These are phyloP conservation scores for Rhynchospora tenuis DNA, from an alignment of 176 grass and related monocot genomes.

Conservation along the genomic window DNA sequence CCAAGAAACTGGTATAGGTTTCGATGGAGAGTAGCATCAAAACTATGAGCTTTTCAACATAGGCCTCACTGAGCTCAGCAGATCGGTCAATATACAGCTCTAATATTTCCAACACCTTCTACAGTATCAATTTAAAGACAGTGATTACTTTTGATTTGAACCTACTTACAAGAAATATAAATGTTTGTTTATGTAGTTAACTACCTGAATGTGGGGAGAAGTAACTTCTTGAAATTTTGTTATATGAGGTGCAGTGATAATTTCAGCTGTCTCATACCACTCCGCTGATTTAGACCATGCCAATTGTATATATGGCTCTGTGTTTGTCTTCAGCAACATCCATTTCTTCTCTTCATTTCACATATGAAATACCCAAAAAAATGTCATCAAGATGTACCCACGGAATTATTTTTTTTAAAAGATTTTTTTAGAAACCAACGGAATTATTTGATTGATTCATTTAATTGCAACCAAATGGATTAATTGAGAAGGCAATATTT, in stretches of 20 bases:
- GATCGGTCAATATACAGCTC: conserved; percentile 81
- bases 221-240: conserved; percentile 48
- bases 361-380: conserved; percentile 16
- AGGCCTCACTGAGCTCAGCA: conserved; percentile 57
- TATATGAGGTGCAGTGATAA: conserved; percentile 46
- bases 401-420: background rate
- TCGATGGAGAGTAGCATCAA: conserved; percentile 36
- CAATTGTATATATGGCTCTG: conserved; percentile 55
- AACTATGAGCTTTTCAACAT: conserved; percentile 62
- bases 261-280: conserved; percentile 56
- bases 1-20: conserved; percentile 41
- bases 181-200: background rate
- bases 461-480: background rate
- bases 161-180: background rate
- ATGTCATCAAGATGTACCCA: conserved; percentile 18
- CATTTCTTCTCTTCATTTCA: conserved; percentile 65
- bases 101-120: conserved; percentile 75
- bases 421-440: no score
- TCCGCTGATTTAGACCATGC: conserved; percentile 59
- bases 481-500: background rate
- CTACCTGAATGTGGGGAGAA: conserved; percentile 83
- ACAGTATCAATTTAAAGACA: background rate
- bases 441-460: background rate
- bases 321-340: conserved; percentile 36
- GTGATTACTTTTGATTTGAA: background rate